Evolutionary conservation across 1,139 yeast genomes (phyloP), one percentile per base, ranked within the genome.

Genomic region (Oligophagozyma castellii): DNA sequence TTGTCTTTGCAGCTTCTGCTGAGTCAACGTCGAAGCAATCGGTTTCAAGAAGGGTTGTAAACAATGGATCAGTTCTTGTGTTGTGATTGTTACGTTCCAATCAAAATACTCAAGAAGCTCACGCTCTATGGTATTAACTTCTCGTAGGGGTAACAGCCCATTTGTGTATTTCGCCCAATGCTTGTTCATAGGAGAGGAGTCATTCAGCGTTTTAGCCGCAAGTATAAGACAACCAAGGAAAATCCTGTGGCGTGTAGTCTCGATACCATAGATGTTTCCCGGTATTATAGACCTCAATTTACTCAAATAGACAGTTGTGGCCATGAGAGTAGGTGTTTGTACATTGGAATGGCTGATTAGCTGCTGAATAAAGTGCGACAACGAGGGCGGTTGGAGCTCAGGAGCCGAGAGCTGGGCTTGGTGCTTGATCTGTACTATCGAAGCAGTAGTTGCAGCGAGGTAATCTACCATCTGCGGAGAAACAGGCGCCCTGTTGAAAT

Each of bases 131-230:
- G 84, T 72, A 56, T 89, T 89, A 34, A 89, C 86, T 48, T 89
- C 96, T 16, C 65, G 66, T 28, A 79, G 59, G 15, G 73, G 53
- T 40, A 89, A 67, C 33, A 89, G 61, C 1, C 95, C 95, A 51
- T 76, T 73, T 10, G 96, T 83, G 60, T 84, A 86, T 36, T 70
- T 67, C 11, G 93, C 77, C 98, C 98, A 89, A 61, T 86, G 95
- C 58, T 78, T 84, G 58, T 89, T 89, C 54, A 86, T 68, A 29
- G 96, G 98, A 12, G 92, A 75, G 3, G 93, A 76, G 58, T 89
- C 98, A 55, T 89, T 89, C 39, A 86, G 67, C 39, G 75, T 75
- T 59, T 89, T 89, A 14, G 96, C 95, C 22, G 93, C 79, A 36
- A 89, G 61, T 30, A 89, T 80, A 37, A 89, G 64, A 25, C 94